Evolutionary conservation across 257 asterid genomes (phyloP).

Genomic region (Salvia miltiorrhiza): DNA sequence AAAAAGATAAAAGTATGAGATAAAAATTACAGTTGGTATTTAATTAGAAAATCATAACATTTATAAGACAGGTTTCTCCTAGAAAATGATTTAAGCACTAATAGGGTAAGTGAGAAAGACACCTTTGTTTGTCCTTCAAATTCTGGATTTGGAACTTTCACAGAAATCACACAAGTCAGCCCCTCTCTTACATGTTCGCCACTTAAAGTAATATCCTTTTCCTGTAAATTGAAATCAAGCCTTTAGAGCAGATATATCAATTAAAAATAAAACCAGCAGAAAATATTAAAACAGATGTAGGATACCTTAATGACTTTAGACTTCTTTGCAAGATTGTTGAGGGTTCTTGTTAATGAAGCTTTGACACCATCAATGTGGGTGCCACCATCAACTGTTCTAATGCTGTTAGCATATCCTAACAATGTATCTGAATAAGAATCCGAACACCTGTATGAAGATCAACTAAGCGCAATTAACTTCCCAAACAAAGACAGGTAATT

Average conservation of each 20-base stretch:
- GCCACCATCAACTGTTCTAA: conserved; percentile 95
- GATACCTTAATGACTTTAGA: conserved; percentile 83
- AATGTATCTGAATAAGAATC: conserved; percentile 91
- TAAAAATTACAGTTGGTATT: not conserved
- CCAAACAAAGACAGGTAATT: not conserved
- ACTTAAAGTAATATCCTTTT: conserved; percentile 80
- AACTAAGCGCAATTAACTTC: conserved; percentile 11
- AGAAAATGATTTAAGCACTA: not conserved
- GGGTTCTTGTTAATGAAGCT: conserved; percentile 82
- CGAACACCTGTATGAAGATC: conserved; percentile 66
- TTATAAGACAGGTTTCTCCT: not conserved
- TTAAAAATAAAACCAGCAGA: not conserved
- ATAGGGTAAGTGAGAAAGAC: not conserved
- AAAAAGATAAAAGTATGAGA: not conserved
- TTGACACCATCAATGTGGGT: conserved; percentile 96
- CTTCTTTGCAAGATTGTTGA: conserved; percentile 87
- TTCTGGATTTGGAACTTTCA: conserved; percentile 92
- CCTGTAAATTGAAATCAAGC: conserved; percentile 47
- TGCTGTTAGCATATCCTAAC: conserved; percentile 97
- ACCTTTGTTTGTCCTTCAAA: conserved; percentile 99
- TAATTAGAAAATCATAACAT: not conserved
- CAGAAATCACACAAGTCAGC: conserved; percentile 86
- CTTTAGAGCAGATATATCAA: conserved; percentile 10
- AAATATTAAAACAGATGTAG: not conserved
- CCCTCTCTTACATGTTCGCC: conserved; percentile 99